phyloP scores from a whole-genome alignment of 768 basidiomycete genomes.

The Mrakia frigida region DNA sequence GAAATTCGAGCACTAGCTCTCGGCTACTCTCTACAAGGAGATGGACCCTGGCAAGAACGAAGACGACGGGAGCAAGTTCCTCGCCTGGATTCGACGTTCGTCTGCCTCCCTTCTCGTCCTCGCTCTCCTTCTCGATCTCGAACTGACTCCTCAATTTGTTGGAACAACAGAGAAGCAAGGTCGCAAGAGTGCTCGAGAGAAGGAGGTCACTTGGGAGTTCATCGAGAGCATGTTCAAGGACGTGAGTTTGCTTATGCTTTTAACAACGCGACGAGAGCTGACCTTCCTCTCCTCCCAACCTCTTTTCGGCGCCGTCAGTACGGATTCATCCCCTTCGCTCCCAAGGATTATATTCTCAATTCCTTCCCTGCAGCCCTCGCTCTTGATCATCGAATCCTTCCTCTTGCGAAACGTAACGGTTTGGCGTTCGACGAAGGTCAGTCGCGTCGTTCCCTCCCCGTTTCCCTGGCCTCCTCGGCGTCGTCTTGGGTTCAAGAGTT shows the following conservation, averaged over 20 bases:
- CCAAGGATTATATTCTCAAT: background rate
- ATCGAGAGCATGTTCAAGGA: conserved; percentile 10
- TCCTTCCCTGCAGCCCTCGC: conserved; percentile 3
- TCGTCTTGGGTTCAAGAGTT: too few relatives aligned
- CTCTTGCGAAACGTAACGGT: conserved; percentile 7
- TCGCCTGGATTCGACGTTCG: background rate
- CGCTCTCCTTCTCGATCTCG: background rate
- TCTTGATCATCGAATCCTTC: conserved; percentile 1
- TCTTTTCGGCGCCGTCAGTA: background rate
- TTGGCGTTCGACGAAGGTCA: background rate
- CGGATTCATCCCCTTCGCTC: conserved; percentile 14
- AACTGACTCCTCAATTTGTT: background rate
- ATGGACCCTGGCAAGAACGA: background rate
- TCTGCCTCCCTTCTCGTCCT: background rate
- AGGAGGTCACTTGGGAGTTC: background rate
- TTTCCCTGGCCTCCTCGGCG: background rate
- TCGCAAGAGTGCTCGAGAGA: background rate
- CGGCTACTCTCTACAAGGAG: background rate
- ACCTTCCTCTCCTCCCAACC: background rate
- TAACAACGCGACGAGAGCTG: background rate
- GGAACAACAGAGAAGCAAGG: background rate
- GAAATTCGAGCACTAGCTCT: too few relatives aligned
- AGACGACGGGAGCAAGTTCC: background rate
- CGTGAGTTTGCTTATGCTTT: background rate
- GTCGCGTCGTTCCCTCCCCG: background rate